Percentiles rank a stretch among this genome's conserved stretches.
Evolutionary conservation across 345 rosid genomes (phyloP).

Genomic region (Populus davidiana): DNA sequence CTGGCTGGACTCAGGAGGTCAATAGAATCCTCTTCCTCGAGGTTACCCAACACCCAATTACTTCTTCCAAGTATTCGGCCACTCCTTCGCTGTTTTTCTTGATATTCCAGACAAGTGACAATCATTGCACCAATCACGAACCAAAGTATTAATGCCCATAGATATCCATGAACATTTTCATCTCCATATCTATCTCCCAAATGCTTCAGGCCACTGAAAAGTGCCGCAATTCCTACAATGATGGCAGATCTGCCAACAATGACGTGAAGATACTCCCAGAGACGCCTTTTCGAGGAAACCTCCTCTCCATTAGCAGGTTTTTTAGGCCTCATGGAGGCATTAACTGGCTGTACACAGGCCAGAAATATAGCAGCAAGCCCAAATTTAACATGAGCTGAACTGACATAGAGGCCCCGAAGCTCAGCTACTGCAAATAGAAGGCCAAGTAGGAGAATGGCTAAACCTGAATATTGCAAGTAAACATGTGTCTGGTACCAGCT

Average conservation of each 20-base stretch:
- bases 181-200: conserved; percentile 75
- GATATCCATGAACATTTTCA: conserved; percentile 72
- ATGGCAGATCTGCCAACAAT: conserved; percentile 69
- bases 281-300: conserved; percentile 43
- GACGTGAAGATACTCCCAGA: conserved; percentile 84
- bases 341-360: conserved; percentile 74
- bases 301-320: conserved; percentile 59
- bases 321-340: conserved; percentile 79
- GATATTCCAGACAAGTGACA: conserved; percentile 64
- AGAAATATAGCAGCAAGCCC: conserved; percentile 71
- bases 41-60: conserved; percentile 76
- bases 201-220: conserved; percentile 71
- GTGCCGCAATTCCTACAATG: conserved; percentile 53
- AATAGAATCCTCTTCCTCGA: conserved; percentile 74
- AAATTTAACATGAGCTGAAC: conserved; percentile 73
- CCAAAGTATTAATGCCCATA: conserved; percentile 67
- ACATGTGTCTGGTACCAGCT: conserved; percentile 91
- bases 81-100: conserved; percentile 42
- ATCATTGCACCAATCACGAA: conserved; percentile 44
- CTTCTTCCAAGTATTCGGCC: conserved; percentile 54
- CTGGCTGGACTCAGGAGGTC: conserved; percentile 62
- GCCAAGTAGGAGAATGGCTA: conserved; percentile 76
- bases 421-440: conserved; percentile 93
- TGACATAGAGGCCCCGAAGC: conserved; percentile 65
- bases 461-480: conserved; percentile 84